These are phyloP conservation scores for Capsella rubella DNA, from an alignment of 441 rosid species.

Conservation along the genomic window DNA sequence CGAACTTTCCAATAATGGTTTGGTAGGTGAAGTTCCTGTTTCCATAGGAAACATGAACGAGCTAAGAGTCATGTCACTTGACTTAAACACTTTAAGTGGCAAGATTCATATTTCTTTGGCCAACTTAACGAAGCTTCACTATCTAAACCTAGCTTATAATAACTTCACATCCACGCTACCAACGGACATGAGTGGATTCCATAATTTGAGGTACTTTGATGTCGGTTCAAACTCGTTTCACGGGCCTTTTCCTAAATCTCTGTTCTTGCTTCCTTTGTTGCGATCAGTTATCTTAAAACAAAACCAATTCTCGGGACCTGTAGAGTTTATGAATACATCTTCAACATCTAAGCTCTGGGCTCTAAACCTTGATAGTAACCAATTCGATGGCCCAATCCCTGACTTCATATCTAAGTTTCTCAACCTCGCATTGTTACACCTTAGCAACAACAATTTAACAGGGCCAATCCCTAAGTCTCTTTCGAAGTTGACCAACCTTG, in stretches of 20 bases:
- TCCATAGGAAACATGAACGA: constrained; percentile 1
- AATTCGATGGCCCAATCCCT: constrained; percentile 19
- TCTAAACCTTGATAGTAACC: not conserved
- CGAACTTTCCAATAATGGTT: not conserved
- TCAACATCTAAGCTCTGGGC: not conserved
- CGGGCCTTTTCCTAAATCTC: constrained; percentile 8
- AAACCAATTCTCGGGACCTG: constrained; percentile 19
- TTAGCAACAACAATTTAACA: constrained; percentile 2
- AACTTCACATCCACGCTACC: not conserved
- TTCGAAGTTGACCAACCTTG: not conserved
- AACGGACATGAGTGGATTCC: not conserved
- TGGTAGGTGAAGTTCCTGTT: constrained; percentile 7
- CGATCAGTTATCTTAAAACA: rapidly evolving
- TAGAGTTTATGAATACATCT: not conserved
- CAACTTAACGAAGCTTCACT: not conserved
- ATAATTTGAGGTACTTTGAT: not conserved
- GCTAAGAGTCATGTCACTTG: not conserved
- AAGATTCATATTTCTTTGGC: not conserved
- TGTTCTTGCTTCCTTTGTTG: not conserved
- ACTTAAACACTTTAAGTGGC: not conserved
- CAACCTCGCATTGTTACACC: not conserved
- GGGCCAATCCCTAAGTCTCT: constrained; percentile 16
- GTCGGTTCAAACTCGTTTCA: not conserved
- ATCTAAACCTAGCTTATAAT: not conserved
- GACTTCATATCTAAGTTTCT: not conserved